These are phyloP conservation scores for Lophiotrema nucula DNA, from an alignment of 495 filamentous ascomycete species.

Conservation along the genomic window DNA sequence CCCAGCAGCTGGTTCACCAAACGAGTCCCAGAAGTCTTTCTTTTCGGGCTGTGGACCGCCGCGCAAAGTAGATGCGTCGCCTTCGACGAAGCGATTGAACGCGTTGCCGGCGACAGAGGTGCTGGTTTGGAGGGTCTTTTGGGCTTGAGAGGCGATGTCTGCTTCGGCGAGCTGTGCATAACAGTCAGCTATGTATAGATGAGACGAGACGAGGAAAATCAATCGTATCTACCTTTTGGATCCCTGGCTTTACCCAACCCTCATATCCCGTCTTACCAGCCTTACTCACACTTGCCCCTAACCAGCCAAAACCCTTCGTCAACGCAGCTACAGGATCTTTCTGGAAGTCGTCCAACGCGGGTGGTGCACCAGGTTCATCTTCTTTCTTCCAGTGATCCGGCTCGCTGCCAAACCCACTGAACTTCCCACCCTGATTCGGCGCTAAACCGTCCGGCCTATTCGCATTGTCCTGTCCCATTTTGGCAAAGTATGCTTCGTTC, in stretches of 20 bases:
- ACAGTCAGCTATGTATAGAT: slow-evolving; percentile 3
- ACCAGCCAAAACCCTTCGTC: slow-evolving; percentile 93
- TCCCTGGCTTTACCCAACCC: slow-evolving; percentile 83
- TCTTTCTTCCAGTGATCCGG: slow-evolving; percentile 46
- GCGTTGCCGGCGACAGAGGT: slow-evolving; percentile 70
- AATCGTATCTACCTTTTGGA: slow-evolving; percentile 64
- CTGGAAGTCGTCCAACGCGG: slow-evolving; percentile 77
- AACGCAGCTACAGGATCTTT: slow-evolving; percentile 86
- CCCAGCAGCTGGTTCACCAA: slow-evolving; percentile 37
- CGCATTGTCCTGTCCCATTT: slow-evolving; percentile 77
- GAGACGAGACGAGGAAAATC: neutral
- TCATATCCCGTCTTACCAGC: slow-evolving; percentile 87
- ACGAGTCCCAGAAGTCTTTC: slow-evolving; percentile 65
- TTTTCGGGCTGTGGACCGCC: slow-evolving; percentile 57
- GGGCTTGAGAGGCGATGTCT: slow-evolving; percentile 83
- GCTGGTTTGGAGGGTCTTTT: slow-evolving; percentile 62
- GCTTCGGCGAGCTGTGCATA: slow-evolving; percentile 68
- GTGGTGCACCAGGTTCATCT: slow-evolving; percentile 43
- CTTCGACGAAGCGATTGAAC: slow-evolving; percentile 81
- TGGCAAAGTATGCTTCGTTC: slow-evolving; percentile 89
- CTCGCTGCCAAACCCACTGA: slow-evolving; percentile 80
- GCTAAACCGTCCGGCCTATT: slow-evolving; percentile 68
- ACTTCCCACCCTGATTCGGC: slow-evolving; percentile 90
- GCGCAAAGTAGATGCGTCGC: slow-evolving; percentile 42
- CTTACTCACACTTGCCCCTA: slow-evolving; percentile 79